Conservation (phyloP, 352 stramenopile genomes). For the Pilasporangium apinafurcum region DNA sequence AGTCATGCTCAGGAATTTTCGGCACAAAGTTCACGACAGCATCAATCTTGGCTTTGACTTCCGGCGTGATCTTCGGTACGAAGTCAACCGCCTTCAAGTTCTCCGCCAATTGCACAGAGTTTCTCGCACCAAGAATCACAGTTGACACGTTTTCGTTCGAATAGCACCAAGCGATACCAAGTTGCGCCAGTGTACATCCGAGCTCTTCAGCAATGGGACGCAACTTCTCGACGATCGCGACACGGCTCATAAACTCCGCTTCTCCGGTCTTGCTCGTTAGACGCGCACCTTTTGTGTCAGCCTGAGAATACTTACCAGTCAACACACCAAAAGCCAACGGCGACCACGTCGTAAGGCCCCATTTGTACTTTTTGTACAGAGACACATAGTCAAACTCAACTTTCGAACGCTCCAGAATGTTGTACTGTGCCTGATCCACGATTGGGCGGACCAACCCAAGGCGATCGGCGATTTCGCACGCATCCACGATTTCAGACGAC, state of each 20-base stretch:
- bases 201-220: slow-evolving; percentile 20
- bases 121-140: slow-evolving; percentile 45
- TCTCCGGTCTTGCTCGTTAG: slow-evolving; percentile 3
- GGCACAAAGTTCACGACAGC: slow-evolving; percentile 14
- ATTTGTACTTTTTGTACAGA: slow-evolving; percentile 46
- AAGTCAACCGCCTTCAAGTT: too few relatives aligned
- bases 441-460: slow-evolving; percentile 16
- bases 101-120: slow-evolving; percentile 32
- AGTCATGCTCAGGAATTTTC: too few relatives aligned
- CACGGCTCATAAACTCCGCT: slow-evolving; percentile 8
- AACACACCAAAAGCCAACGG: slow-evolving; percentile 38
- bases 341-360: slow-evolving; percentile 41
- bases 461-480: slow-evolving; percentile 25
- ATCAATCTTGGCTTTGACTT: slow-evolving; percentile 46
- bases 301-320: slow-evolving; percentile 48
- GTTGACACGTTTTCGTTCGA: slow-evolving; percentile 47
- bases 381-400: slow-evolving; percentile 47
- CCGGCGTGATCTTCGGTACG: slow-evolving; percentile 30
- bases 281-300: slow-evolving; percentile 19
- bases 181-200: slow-evolving; percentile 22
- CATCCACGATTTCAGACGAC: slow-evolving; percentile 40
- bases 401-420: slow-evolving; percentile 38
- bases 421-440: slow-evolving; percentile 53
- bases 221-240: slow-evolving; percentile 8
- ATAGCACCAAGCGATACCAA: slow-evolving; percentile 47